These are phyloP conservation scores for Verticillium albo-atrum DNA, from an alignment of 2,329 filamentous ascomycete genomes.

Conservation along the genomic window DNA sequence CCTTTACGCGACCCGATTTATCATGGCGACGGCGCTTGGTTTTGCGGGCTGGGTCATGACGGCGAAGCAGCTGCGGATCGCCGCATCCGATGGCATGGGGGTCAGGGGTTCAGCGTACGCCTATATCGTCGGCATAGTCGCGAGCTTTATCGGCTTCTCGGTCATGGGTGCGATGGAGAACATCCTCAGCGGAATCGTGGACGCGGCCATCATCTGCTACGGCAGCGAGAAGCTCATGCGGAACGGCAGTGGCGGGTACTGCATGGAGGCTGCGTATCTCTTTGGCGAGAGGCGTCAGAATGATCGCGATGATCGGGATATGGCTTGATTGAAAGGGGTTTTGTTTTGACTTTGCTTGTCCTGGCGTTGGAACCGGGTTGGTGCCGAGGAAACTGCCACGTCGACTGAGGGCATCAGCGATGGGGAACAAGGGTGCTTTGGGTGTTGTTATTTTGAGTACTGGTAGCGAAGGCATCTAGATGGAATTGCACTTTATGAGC, in stretches of 20 bases:
- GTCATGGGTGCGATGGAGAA: slow-evolving; percentile 89
- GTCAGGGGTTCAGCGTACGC: slow-evolving; percentile 83
- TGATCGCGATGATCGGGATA: slow-evolving; percentile 25
- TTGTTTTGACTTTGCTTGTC: not conserved
- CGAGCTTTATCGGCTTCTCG: slow-evolving; percentile 91
- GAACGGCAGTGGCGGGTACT: slow-evolving; percentile 70
- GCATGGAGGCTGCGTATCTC: slow-evolving; percentile 82
- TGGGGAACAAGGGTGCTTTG: not conserved
- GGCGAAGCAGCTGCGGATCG: slow-evolving; percentile 69
- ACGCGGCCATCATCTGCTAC: slow-evolving; percentile 90
- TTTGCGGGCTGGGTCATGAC: slow-evolving; percentile 97
- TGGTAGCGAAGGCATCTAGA: not conserved
- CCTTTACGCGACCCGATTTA: slow-evolving; percentile 82
- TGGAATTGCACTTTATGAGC: not conserved
- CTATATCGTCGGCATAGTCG: slow-evolving; percentile 88
- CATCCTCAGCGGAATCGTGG: slow-evolving; percentile 79
- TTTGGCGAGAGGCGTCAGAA: slow-evolving; percentile 63
- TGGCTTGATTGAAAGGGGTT: slow-evolving; percentile 5
- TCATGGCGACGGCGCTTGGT: slow-evolving; percentile 85
- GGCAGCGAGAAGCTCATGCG: slow-evolving; percentile 76
- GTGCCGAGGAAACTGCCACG: not conserved
- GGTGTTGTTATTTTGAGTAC: not conserved
- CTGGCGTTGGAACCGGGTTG: not conserved
- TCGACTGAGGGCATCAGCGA: not conserved
- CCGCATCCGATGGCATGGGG: slow-evolving; percentile 46